These are phyloP conservation scores for Bremia lactucae DNA, from an alignment of 352 stramenopile genomes.

Conservation along the genomic window DNA sequence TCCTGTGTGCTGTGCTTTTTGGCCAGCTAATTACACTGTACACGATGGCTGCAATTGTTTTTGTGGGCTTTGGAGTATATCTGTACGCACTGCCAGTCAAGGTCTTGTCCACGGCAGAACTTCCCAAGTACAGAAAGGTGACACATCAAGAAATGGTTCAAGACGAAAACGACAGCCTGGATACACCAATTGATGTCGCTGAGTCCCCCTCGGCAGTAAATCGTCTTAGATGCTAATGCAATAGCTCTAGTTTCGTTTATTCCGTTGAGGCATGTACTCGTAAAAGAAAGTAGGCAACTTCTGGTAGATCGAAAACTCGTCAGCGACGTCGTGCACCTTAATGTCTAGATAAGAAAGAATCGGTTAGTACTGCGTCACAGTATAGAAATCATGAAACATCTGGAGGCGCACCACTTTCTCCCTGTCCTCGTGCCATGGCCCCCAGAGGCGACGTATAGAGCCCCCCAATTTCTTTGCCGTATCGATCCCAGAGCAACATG, in stretches of 20 bases:
- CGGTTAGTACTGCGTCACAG: not conserved
- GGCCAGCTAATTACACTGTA: conserved; percentile 44
- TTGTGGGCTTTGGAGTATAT: conserved; percentile 64
- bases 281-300: conserved; percentile 84
- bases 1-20: conserved; percentile 57
- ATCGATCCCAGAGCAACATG: conserved; percentile 70
- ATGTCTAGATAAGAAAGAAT: conserved; percentile 19
- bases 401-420: conserved; percentile 17
- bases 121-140: conserved; percentile 22
- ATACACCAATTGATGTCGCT: not conserved
- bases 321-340: conserved; percentile 57
- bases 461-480: conserved; percentile 73
- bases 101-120: not conserved
- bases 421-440: conserved; percentile 10
- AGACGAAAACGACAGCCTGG: conserved; percentile 3
- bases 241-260: conserved; percentile 27
- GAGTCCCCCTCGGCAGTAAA: conserved; percentile 5
- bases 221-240: conserved; percentile 11
- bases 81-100: conserved; percentile 66
- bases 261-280: conserved; percentile 72
- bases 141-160: conserved; percentile 4
- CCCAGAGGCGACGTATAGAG: conserved; percentile 51
- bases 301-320: conserved; percentile 80
- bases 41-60: conserved; percentile 45
- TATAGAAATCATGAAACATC: not conserved